These are phyloP conservation scores for Posidonia australis DNA, from an alignment of 106 monocot species.

Conservation along the genomic window DNA sequence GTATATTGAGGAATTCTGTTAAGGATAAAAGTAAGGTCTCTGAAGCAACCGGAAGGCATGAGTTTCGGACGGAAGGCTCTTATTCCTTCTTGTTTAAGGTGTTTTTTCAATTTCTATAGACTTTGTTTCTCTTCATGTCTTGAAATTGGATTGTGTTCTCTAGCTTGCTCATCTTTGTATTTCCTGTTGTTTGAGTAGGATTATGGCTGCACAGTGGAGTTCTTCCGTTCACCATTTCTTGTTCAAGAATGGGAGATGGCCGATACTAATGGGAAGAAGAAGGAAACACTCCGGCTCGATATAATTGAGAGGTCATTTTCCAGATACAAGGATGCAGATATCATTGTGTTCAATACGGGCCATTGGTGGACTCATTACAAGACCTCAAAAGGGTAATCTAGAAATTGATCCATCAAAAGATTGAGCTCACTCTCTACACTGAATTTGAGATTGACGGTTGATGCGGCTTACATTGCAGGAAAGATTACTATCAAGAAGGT, in stretches of 20 bases:
- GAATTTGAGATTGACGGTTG: background rate
- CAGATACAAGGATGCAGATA: constrained; percentile 69
- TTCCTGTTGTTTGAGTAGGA: constrained; percentile 36
- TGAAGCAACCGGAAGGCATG: constrained; percentile 52
- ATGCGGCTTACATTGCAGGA: constrained; percentile 3
- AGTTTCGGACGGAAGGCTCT: constrained; percentile 67
- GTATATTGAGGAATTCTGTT: constrained; percentile 51
- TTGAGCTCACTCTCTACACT: background rate
- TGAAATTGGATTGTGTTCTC: background rate
- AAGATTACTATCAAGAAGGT: constrained; percentile 17
- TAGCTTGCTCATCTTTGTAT: background rate
- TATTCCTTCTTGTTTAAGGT: constrained; percentile 81
- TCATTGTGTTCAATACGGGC: constrained; percentile 76
- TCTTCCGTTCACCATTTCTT: constrained; percentile 84
- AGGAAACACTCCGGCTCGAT: constrained; percentile 76
- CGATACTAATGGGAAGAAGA: constrained; percentile 34
- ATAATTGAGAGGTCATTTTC: constrained; percentile 51
- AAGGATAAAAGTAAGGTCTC: constrained; percentile 66
- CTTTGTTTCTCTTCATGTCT: too few relatives aligned
- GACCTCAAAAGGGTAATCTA: constrained; percentile 65
- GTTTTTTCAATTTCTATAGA: background rate
- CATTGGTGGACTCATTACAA: constrained; percentile 99
- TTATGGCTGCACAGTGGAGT: constrained; percentile 66
- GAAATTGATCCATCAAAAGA: background rate
- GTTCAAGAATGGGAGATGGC: constrained; percentile 93